Conservation (phyloP, 1,284 basidiomycete genomes). For the Sporisorium graminicola region DNA sequence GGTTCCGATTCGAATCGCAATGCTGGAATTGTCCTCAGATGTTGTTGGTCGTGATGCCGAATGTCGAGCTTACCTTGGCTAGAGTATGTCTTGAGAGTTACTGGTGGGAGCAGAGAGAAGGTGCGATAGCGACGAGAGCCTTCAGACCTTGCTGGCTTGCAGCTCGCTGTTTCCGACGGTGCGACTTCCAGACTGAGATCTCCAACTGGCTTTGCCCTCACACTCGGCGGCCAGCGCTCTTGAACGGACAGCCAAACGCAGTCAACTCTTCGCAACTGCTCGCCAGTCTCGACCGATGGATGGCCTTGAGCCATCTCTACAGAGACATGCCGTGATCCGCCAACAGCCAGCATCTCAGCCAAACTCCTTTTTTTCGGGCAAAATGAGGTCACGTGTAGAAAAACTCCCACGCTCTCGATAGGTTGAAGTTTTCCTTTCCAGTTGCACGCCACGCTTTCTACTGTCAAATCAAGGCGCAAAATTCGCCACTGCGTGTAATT, state of each 20-base stretch:
- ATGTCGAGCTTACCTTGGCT: constrained; percentile 52
- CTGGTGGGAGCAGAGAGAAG: constrained; percentile 51
- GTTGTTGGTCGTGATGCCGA: constrained; percentile 8
- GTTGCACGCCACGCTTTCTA: background rate
- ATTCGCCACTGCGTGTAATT: background rate
- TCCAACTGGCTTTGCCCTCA: background rate
- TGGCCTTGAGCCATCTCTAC: too few relatives aligned
- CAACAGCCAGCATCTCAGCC: background rate
- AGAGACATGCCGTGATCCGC: too few relatives aligned
- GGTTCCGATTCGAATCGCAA: constrained; percentile 3
- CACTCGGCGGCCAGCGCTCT: background rate
- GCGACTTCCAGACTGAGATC: background rate
- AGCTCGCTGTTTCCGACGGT: background rate
- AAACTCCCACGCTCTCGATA: constrained; percentile 32
- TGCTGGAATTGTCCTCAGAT: constrained; percentile 29
- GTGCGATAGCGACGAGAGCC: constrained; percentile 40
- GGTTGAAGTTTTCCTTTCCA: background rate
- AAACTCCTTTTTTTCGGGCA: background rate
- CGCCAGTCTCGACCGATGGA: constrained; percentile 2
- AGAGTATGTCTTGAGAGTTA: constrained; percentile 55
- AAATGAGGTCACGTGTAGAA: constrained; percentile 36
- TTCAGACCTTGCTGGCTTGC: constrained; percentile 24
- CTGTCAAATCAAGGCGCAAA: background rate
- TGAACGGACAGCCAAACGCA: background rate
- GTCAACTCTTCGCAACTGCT: background rate